Conservation (phyloP, 257 asterid species). For the Fraxinus cuspidata region DNA sequence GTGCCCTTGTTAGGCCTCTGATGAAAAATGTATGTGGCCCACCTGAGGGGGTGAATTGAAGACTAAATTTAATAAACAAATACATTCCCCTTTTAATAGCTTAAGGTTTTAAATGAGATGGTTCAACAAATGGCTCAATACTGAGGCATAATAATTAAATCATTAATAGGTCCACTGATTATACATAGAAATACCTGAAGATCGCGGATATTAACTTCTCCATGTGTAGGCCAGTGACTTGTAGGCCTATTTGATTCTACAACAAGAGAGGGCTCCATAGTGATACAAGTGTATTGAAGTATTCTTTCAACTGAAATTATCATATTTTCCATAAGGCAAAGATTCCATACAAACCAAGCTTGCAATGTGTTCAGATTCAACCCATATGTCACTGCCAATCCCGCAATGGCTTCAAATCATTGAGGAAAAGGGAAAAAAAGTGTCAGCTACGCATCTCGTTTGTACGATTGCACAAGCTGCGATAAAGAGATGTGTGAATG, state of each 20-base stretch:
- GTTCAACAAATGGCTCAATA: conserved; percentile 9
- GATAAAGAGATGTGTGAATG: neutral
- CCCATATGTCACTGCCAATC: conserved; percentile 84
- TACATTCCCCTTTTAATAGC: neutral
- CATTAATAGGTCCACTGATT: neutral
- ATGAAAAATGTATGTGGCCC: neutral
- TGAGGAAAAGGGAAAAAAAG: neutral
- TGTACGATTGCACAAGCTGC: conserved; percentile 7
- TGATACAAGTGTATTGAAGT: conserved; percentile 67
- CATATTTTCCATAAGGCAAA: conserved; percentile 72
- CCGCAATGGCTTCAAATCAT: conserved; percentile 72
- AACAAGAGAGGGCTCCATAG: conserved; percentile 78
- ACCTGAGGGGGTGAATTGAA: neutral
- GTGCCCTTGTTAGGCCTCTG: neutral
- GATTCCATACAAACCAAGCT: conserved; percentile 67
- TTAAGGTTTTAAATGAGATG: neutral
- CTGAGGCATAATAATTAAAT: neutral
- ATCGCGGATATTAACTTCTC: conserved; percentile 65
- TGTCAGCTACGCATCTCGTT: neutral
- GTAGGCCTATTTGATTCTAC: conserved; percentile 63
- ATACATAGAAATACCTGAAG: conserved; percentile 58
- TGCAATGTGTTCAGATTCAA: conserved; percentile 69
- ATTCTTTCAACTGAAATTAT: conserved; percentile 91
- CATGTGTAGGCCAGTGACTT: conserved; percentile 64
- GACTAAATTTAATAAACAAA: neutral